phyloP scores from a whole-genome alignment of 2,329 filamentous ascomycete species.

The Dactylellina parvicollis region DNA sequence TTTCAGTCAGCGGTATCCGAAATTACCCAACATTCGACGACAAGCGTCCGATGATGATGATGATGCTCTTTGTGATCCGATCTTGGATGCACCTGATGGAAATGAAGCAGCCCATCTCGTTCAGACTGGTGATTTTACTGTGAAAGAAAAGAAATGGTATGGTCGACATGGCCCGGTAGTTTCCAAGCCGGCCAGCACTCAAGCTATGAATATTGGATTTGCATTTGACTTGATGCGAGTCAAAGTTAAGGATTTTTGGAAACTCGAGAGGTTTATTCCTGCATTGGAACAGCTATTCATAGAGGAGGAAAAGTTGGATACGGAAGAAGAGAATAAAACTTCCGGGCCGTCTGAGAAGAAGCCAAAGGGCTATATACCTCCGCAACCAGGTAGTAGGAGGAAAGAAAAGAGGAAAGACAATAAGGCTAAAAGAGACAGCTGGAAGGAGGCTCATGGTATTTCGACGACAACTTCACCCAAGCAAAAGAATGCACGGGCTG shows the following conservation, averaged over 20 bases:
- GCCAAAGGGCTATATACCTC: conserved; percentile 7
- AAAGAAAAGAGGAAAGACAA: conserved; percentile 21
- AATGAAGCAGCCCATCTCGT: conserved; percentile 7
- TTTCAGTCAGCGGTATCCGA: conserved; percentile 93
- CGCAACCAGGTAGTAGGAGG: conserved; percentile 20
- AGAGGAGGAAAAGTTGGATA: conserved; percentile 59
- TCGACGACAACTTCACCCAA: background rate
- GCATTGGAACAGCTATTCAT: conserved; percentile 70
- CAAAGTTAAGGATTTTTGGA: conserved; percentile 74
- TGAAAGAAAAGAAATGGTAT: conserved; percentile 11
- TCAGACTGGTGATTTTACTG: background rate
- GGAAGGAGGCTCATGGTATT: background rate
- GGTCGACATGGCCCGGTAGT: conserved; percentile 30
- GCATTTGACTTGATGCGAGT: conserved; percentile 84
- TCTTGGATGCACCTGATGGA: conserved; percentile 51
- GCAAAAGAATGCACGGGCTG: background rate
- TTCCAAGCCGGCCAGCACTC: conserved; percentile 57
- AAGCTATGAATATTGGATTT: conserved; percentile 72
- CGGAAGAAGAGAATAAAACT: conserved; percentile 54
- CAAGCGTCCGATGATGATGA: conserved; percentile 57
- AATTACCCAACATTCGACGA: conserved; percentile 69
- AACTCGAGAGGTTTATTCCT: conserved; percentile 72
- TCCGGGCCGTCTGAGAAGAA: conserved; percentile 14
- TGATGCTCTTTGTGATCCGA: conserved; percentile 56
- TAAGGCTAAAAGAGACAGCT: conserved; percentile 6